phyloP scores from a whole-genome alignment of 2,329 filamentous ascomycete genomes.

The Setomelanomma holmii region DNA sequence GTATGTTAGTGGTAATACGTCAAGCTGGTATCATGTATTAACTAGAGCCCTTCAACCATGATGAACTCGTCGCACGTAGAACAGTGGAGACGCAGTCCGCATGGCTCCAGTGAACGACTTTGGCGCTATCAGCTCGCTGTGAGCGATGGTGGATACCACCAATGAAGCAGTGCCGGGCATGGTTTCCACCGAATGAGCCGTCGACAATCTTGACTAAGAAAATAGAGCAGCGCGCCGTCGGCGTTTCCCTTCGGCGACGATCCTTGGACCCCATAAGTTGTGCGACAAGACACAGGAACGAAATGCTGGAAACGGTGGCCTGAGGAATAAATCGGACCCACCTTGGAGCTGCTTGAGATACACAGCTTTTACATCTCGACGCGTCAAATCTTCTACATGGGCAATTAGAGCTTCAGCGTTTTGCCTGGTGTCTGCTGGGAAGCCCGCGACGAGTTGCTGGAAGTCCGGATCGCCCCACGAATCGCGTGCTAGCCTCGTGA shows the following conservation, averaged over 20 bases:
- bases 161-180: slow-evolving; percentile 23
- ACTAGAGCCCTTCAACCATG: background rate
- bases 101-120: background rate
- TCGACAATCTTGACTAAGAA: slow-evolving; percentile 23
- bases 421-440: slow-evolving; percentile 69
- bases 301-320: slow-evolving; percentile 16
- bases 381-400: slow-evolving; percentile 74
- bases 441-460: slow-evolving; percentile 71
- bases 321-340: slow-evolving; percentile 28
- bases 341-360: slow-evolving; percentile 79
- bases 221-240: slow-evolving; percentile 29
- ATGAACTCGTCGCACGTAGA: background rate
- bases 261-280: slow-evolving; percentile 14
- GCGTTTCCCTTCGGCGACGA: slow-evolving; percentile 24
- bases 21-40: slow-evolving; percentile 6
- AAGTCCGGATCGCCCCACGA: slow-evolving; percentile 73
- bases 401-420: slow-evolving; percentile 67
- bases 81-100: background rate
- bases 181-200: slow-evolving; percentile 27
- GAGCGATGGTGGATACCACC: slow-evolving; percentile 34
- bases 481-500: slow-evolving; percentile 68
- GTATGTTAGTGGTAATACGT: slow-evolving; percentile 6
- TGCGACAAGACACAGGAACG: slow-evolving; percentile 12
- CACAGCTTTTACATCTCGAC: slow-evolving; percentile 74
- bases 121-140: slow-evolving; percentile 6